These are phyloP conservation scores for Porphyridium purpureum DNA, from an alignment of 23 red algal species.

Conservation along the genomic window DNA sequence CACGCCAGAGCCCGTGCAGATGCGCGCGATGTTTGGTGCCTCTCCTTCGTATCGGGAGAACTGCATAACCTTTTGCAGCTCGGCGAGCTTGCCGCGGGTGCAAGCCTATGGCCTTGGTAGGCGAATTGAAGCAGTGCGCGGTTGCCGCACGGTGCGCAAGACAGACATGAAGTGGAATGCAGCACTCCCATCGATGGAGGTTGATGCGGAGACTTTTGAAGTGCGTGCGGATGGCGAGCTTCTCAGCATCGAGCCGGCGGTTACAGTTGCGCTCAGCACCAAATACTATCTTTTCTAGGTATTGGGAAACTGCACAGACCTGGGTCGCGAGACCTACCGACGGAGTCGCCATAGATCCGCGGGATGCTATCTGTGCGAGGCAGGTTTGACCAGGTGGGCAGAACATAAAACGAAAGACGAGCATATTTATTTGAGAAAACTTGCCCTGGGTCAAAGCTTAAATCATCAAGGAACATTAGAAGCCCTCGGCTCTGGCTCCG, in stretches of 20 bases:
- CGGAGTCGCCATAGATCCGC: too few relatives aligned
- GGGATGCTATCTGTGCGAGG: too few relatives aligned
- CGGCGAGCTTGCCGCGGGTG: not conserved
- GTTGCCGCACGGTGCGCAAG: not conserved
- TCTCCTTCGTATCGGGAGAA: not conserved
- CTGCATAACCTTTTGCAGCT: not conserved
- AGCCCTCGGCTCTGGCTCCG: too few relatives aligned
- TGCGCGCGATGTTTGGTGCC: conserved; percentile 2
- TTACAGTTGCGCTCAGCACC: not conserved
- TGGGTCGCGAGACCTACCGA: too few relatives aligned
- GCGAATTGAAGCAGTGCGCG: not conserved
- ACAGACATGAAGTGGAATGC: not conserved
- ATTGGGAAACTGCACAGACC: too few relatives aligned
- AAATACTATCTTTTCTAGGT: conserved; percentile 7
- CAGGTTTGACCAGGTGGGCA: too few relatives aligned
- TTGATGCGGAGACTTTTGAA: conserved; percentile 5
- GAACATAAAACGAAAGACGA: too few relatives aligned
- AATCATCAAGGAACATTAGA: too few relatives aligned
- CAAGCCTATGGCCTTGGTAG: not conserved
- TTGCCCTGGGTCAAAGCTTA: too few relatives aligned
- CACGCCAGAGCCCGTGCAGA: conserved; percentile 2
- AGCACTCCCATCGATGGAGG: not conserved
- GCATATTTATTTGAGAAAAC: too few relatives aligned
- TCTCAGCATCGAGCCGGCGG: not conserved
- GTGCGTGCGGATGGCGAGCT: conserved; percentile 3